Evolutionary conservation across 345 rosid species (phyloP).

Genomic region (Stellera chamaejasme): DNA sequence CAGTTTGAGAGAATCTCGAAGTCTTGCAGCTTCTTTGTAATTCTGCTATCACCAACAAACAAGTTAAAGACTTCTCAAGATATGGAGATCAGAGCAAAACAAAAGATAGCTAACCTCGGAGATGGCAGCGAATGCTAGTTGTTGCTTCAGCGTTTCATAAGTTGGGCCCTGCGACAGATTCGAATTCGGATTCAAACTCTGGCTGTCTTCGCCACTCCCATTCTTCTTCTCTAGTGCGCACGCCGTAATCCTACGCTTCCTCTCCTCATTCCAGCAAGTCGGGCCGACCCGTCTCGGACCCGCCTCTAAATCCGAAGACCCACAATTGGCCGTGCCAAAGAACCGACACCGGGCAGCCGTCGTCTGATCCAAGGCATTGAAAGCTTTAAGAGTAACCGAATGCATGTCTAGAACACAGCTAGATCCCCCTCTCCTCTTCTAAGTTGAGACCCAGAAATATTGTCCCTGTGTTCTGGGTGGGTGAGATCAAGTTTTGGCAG

Average conservation of each 20-base stretch:
- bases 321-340: constrained; percentile 8
- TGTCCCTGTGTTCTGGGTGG: neutral
- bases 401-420: constrained; percentile 20
- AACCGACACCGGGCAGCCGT: constrained; percentile 14
- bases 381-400: constrained; percentile 27
- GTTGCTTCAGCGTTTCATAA: constrained; percentile 56
- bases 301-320: constrained; percentile 1
- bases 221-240: constrained; percentile 28
- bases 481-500: neutral
- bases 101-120: constrained; percentile 31
- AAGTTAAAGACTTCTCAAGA: neutral
- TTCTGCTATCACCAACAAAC: constrained; percentile 24
- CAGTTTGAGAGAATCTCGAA: constrained; percentile 49
- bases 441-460: neutral
- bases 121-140: constrained; percentile 64
- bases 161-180: constrained; percentile 39
- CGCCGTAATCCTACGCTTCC: constrained; percentile 24
- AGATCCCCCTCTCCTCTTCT: too few species aligned
- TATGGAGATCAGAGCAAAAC: neutral
- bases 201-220: constrained; percentile 20
- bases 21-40: constrained; percentile 63
- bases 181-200: constrained; percentile 25
- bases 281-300: constrained; percentile 10
- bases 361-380: constrained; percentile 17
- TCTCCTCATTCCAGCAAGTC: constrained; percentile 11